Evolutionary conservation across 305 asterid genomes (phyloP), one percentile per base, ranked within the genome.

Genomic region (Fraxinus platypoda): DNA sequence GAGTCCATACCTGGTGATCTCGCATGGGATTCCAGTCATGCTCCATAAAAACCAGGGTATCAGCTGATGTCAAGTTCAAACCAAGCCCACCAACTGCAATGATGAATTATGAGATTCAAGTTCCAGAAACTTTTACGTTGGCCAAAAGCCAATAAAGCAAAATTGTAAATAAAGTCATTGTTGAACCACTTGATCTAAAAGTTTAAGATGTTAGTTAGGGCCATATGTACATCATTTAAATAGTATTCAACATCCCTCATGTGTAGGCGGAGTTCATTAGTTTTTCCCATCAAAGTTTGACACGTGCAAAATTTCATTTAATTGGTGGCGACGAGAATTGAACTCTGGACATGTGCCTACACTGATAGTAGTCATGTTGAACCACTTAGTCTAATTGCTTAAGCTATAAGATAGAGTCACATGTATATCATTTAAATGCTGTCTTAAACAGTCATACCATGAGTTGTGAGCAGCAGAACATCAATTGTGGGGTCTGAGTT

Each of bases 21-120:
- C 98, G 92, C 99, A 94, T 97, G 80, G 99, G 98, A 93, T 97
- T 97, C 98, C 99, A 94, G 84, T 97, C 99, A 84, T 97, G 99
- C 93, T 97, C 98, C 99, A 94, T 93, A 84, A 97, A 97, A 89
- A 97, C 99, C 77, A 97, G 97, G 82, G 99, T 97, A 90, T 97
- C 98, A 66, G 99, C 99, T 9, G 99, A 97, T 43, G 99, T 94
- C 89, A 97, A 88, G 87, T 97, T 97, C 87, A 97, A 87, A 83
- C 99, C 99, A 88, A 97, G 98, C 77, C 99, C 99, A 87, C 99
- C 99, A 87, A 97, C 98, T 97, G 91, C 88, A 86, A 77, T 80
- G 70, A 80, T 52, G 74, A 35, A 84, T 79, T 66, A 79, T 43
- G 74, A 79, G 73, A 21, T 78, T 76, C 23, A 74, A 80, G 75